A percentile compares a stretch with the other conserved stretches of the same genome.
phyloP scores from a whole-genome alignment of 495 filamentous ascomycete species.

The Penicillium macrosclerotiorum region DNA sequence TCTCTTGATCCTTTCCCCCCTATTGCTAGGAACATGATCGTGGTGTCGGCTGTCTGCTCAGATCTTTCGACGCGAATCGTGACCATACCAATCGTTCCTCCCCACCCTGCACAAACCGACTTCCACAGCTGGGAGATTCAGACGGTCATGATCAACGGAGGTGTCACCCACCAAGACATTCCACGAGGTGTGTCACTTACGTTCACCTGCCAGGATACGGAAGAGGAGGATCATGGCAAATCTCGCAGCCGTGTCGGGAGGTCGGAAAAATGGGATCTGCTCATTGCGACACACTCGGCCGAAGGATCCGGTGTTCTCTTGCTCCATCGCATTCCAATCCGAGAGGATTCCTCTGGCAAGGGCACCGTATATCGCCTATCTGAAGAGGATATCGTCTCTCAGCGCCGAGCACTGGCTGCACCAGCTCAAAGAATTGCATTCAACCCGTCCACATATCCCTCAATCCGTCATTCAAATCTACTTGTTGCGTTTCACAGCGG shows the following conservation, averaged over 20 bases:
- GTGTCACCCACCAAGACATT: slow-evolving; percentile 55
- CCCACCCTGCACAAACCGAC: slow-evolving; percentile 53
- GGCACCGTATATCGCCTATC: slow-evolving; percentile 30
- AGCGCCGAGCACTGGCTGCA: slow-evolving; percentile 60
- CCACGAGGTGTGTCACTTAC: slow-evolving; percentile 67
- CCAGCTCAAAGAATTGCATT: slow-evolving; percentile 69
- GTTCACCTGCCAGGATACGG: slow-evolving; percentile 50
- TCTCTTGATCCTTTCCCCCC: slow-evolving; percentile 55
- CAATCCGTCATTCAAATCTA: slow-evolving; percentile 58
- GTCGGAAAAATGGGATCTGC: slow-evolving; percentile 48
- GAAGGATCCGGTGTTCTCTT: slow-evolving; percentile 65
- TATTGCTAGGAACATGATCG: slow-evolving; percentile 61
- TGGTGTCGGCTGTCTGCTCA: slow-evolving; percentile 69
- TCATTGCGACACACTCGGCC: slow-evolving; percentile 61
- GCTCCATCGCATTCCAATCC: slow-evolving; percentile 51
- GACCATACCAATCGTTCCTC: slow-evolving; percentile 70
- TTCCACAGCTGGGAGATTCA: slow-evolving; percentile 56
- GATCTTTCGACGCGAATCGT: slow-evolving; percentile 67
- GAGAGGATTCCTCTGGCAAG: slow-evolving; percentile 21
- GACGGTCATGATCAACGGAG: slow-evolving; percentile 50
- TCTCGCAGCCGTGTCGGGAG: slow-evolving; percentile 24
- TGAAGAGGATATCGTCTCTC: slow-evolving; percentile 52
- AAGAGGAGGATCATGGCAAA: slow-evolving; percentile 26
- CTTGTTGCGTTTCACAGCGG: slow-evolving; percentile 66
- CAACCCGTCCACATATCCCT: slow-evolving; percentile 62